These are phyloP conservation scores for Tilletia walkeri DNA, from an alignment of 1,284 basidiomycete species.

Conservation along the genomic window DNA sequence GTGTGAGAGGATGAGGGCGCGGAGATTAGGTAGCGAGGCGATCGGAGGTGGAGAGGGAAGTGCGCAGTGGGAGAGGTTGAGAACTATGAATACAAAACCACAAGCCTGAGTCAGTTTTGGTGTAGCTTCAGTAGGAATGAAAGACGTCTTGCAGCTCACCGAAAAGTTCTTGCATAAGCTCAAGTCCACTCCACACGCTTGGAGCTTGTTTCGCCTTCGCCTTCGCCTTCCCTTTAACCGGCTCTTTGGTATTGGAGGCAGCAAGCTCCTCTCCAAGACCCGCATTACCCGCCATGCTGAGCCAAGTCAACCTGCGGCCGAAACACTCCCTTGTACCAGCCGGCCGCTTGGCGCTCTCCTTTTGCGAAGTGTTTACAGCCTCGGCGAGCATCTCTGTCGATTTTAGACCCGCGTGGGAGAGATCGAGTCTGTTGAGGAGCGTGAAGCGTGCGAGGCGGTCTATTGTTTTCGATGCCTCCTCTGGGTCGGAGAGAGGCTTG, in stretches of 20 bases:
- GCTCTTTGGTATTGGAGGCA: background rate
- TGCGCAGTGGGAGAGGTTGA: slow-evolving; percentile 41
- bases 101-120: slow-evolving; percentile 20
- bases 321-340: slow-evolving; percentile 18
- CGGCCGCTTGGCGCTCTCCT: slow-evolving; percentile 16
- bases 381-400: slow-evolving; percentile 33
- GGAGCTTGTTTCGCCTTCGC: slow-evolving; percentile 4
- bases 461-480: background rate
- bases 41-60: slow-evolving; percentile 27
- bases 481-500: slow-evolving; percentile 4
- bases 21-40: slow-evolving; percentile 31
- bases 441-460: slow-evolving; percentile 38
- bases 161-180: slow-evolving; percentile 13
- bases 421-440: slow-evolving; percentile 41
- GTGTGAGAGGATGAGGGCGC: slow-evolving; percentile 48
- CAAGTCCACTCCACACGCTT: slow-evolving; percentile 4
- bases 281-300: slow-evolving; percentile 29
- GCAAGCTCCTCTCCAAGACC: slow-evolving; percentile 23
- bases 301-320: slow-evolving; percentile 31
- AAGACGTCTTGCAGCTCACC: background rate
- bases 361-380: slow-evolving; percentile 32
- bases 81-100: slow-evolving; percentile 22
- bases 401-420: slow-evolving; percentile 33
- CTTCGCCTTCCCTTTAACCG: slow-evolving; percentile 18
- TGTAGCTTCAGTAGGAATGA: background rate